These are phyloP conservation scores for Entomortierella chlamydospora DNA, from an alignment of 192 early-diverging fungal species.

Conservation along the genomic window DNA sequence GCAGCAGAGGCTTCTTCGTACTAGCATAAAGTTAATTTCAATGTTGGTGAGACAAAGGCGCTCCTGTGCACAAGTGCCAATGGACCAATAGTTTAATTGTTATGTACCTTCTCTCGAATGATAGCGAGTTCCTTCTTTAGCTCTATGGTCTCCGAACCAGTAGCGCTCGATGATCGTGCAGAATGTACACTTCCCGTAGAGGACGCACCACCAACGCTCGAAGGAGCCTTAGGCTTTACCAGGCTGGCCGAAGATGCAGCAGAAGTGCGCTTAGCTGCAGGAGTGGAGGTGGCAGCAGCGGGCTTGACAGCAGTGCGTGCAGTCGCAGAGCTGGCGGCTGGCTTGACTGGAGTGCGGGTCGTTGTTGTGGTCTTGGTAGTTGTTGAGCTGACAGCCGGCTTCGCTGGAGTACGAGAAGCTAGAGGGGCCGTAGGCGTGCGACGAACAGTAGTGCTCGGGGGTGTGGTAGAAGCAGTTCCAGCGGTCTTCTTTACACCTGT, in stretches of 20 bases:
- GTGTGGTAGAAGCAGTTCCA: not conserved
- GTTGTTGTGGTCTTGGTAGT: constrained; percentile 18
- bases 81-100: too few relatives aligned
- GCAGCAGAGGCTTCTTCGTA: constrained; percentile 36
- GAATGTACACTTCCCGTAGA: constrained; percentile 46
- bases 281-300: not conserved
- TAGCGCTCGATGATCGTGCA: constrained; percentile 28
- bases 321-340: too few relatives aligned
- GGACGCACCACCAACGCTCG: constrained; percentile 16
- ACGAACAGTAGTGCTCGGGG: not conserved
- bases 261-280: constrained; percentile 18
- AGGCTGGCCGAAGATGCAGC: not conserved
- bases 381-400: constrained; percentile 9
- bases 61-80: too few relatives aligned
- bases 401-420: constrained; percentile 12
- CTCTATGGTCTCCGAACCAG: constrained; percentile 43
- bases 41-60: not conserved
- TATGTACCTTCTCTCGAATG: constrained; percentile 39
- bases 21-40: constrained; percentile 8
- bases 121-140: constrained; percentile 46
- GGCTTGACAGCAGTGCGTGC: constrained; percentile 5
- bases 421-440: not conserved
- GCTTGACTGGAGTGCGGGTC: constrained; percentile 5
- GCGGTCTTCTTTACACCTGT: not conserved
- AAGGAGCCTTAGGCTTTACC: constrained; percentile 1